phyloP scores from a whole-genome alignment of 495 filamentous ascomycete species.

The Penicillium robsamsonii region DNA sequence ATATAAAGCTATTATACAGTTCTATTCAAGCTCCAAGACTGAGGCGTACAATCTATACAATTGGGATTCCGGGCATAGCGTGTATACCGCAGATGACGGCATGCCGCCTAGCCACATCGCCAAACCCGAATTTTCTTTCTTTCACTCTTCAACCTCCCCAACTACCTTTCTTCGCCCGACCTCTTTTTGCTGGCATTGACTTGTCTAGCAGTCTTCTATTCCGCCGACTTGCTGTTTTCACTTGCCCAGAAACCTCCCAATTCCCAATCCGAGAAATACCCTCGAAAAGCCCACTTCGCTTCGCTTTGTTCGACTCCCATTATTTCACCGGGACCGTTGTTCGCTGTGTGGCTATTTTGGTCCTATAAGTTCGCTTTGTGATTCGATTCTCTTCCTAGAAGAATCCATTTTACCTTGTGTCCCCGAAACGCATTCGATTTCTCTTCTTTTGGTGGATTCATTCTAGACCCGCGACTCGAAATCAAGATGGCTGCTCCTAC shows the following conservation, averaged over 20 bases:
- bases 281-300: neutral
- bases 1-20: neutral
- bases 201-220: conserved; percentile 44
- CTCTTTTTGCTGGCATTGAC: conserved; percentile 52
- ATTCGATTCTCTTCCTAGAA: neutral
- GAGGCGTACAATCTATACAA: neutral
- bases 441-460: conserved; percentile 14
- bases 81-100: conserved; percentile 25
- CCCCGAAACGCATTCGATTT: conserved; percentile 7
- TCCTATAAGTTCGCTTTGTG: neutral
- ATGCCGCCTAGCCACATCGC: conserved; percentile 27
- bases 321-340: neutral
- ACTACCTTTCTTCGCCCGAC: conserved; percentile 36
- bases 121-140: conserved; percentile 35
- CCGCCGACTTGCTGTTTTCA: conserved; percentile 16
- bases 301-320: conserved; percentile 11
- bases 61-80: neutral
- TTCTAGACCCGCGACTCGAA: conserved; percentile 19
- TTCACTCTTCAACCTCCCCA: conserved; percentile 35
- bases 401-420: conserved; percentile 3
- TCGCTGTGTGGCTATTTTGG: conserved; percentile 9
- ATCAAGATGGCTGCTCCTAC: conserved; percentile 75
- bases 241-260: conserved; percentile 1
- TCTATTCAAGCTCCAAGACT: neutral
- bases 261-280: conserved; percentile 1